Evolutionary conservation across 164 flowering plant genomes (phyloP).

Genomic region (Magnolia sinica): DNA sequence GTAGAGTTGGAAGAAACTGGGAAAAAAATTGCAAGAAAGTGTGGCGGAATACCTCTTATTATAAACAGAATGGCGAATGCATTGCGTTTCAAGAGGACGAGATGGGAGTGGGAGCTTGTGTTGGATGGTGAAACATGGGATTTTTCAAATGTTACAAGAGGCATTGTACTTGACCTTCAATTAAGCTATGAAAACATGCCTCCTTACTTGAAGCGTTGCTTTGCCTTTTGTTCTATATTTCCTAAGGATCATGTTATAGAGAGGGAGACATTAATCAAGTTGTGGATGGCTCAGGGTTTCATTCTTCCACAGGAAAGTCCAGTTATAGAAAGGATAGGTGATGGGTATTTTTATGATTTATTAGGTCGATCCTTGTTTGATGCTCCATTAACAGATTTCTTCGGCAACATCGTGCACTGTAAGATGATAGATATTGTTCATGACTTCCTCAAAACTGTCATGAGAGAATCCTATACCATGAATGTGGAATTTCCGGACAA

Average conservation of each 20-base stretch:
- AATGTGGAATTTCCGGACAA: not conserved
- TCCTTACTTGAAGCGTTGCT: constrained; percentile 2
- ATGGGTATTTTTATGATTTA: constrained; percentile 2
- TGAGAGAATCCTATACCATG: not conserved
- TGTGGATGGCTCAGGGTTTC: constrained; percentile 19
- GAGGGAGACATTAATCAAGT: not conserved
- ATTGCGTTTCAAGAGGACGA: not conserved
- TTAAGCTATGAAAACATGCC: constrained; percentile 15
- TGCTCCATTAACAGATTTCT: not conserved
- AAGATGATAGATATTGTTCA: constrained; percentile 13
- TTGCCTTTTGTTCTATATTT: constrained; percentile 8
- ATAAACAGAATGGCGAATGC: constrained; percentile 3
- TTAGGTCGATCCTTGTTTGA: constrained; percentile 11
- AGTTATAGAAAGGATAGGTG: constrained; percentile 1
- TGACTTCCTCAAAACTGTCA: not conserved
- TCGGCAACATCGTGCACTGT: not conserved
- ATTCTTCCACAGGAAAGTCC: not conserved
- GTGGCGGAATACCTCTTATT: constrained; percentile 11
- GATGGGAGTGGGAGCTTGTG: constrained; percentile 4
- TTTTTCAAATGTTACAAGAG: not conserved
- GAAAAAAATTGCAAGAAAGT: constrained; percentile 5
- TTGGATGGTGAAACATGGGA: constrained; percentile 12
- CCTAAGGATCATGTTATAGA: not conserved
- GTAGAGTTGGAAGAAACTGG: not conserved
- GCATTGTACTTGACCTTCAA: not conserved